Conservation (phyloP, 2,329 filamentous ascomycete genomes). For the Penicillium occitanis region DNA sequence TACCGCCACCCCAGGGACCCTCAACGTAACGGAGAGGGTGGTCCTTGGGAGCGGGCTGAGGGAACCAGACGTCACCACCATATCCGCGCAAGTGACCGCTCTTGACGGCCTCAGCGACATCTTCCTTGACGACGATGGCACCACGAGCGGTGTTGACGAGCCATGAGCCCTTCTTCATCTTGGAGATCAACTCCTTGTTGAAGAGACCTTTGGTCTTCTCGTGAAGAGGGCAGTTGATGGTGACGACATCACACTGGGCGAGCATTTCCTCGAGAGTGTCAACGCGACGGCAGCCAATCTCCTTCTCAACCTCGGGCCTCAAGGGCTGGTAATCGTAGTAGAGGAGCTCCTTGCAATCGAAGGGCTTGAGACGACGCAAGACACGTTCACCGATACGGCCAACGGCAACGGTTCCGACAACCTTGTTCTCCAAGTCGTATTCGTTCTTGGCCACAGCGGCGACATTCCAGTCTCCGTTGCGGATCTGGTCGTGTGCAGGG, state of each 20-base stretch:
- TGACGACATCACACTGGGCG: constrained; percentile 91
- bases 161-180: constrained; percentile 99
- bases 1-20: constrained; percentile 94
- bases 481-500: constrained; percentile 91
- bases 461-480: constrained; percentile 88
- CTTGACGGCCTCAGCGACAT: constrained; percentile 91
- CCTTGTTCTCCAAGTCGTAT: constrained; percentile 95
- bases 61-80: constrained; percentile 73
- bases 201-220: constrained; percentile 96
- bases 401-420: constrained; percentile 94
- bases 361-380: constrained; percentile 89
- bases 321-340: constrained; percentile 99
- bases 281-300: constrained; percentile 92
- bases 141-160: constrained; percentile 98
- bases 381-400: constrained; percentile 98
- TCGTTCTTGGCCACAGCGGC: constrained; percentile 97
- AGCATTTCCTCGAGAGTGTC: constrained; percentile 90
- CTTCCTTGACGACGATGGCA: constrained; percentile 99
- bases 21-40: constrained; percentile 89
- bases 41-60: constrained; percentile 90
- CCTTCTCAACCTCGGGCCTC: constrained; percentile 78
- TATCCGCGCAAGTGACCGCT: constrained; percentile 67
- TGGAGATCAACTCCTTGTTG: constrained; percentile 96
- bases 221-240: constrained; percentile 99
- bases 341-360: constrained; percentile 98